Conservation (phyloP, 1,284 basidiomycete genomes). For the Tilletia indica region DNA sequence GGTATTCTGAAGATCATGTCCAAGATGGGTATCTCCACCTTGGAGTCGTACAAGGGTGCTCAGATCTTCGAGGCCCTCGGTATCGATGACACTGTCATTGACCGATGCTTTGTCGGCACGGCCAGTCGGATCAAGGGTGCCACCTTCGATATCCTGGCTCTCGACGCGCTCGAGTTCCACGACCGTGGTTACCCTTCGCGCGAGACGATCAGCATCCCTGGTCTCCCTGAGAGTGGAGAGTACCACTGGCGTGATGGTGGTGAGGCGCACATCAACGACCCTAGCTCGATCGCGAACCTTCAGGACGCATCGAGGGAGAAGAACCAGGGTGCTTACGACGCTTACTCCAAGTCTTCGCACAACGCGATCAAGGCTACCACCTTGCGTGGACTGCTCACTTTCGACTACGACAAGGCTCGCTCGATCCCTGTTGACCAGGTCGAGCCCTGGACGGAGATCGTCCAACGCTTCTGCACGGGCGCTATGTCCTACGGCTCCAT, state of each 20-base stretch:
- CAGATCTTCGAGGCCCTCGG: slow-evolving; percentile 54
- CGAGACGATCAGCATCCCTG: slow-evolving; percentile 40
- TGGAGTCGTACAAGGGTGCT: slow-evolving; percentile 53
- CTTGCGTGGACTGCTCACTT: slow-evolving; percentile 51
- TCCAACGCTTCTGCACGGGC: slow-evolving; percentile 53
- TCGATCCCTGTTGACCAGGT: slow-evolving; percentile 53
- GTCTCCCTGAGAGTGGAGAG: slow-evolving; percentile 50
- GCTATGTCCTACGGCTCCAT: slow-evolving; percentile 55
- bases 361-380: slow-evolving; percentile 46
- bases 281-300: slow-evolving; percentile 48
- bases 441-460: slow-evolving; percentile 55
- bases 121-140: slow-evolving; percentile 50
- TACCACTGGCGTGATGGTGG: slow-evolving; percentile 54
- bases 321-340: slow-evolving; percentile 49
- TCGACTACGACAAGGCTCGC: slow-evolving; percentile 44
- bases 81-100: slow-evolving; percentile 44
- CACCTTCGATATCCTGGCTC: slow-evolving; percentile 46
- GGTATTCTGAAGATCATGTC: slow-evolving; percentile 54
- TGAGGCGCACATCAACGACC: slow-evolving; percentile 53
- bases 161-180: slow-evolving; percentile 53
- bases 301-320: slow-evolving; percentile 50
- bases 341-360: slow-evolving; percentile 50
- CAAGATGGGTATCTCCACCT: slow-evolving; percentile 54
- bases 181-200: slow-evolving; percentile 50
- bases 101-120: slow-evolving; percentile 53